Evolutionary conservation across 139 green algal species (phyloP), one percentile per base, ranked within the genome.

Genomic region (Chlorella vulgaris): DNA sequence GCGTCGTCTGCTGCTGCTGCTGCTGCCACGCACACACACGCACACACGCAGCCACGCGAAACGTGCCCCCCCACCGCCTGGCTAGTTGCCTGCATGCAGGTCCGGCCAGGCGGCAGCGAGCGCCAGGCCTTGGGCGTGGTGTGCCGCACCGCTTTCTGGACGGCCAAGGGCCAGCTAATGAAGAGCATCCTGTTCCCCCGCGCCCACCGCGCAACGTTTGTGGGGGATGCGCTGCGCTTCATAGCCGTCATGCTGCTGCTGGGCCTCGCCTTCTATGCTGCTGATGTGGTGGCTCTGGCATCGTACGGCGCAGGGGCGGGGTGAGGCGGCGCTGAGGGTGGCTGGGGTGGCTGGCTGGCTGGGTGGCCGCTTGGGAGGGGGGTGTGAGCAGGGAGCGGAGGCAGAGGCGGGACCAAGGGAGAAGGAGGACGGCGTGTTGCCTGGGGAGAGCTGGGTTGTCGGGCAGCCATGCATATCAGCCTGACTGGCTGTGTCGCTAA

Each of bases 151-250:
- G 78, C 86, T 28, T 94, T 94, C 71, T 91, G 87, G 85, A 89
- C 83, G 21, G 90, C 91, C 70, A 94, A 94, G 84, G 91, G 91
- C 18, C 87, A 94, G 85, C 88, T 94, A 74, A 79, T 94, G 84
- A 92, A 87, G 82, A 91, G 85, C 53, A 94, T 94, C 77, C 77
- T 94, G 60, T 87, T 88, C 78, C 91, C 90, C 3, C 76, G 79
- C 13, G 75, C 88, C 65, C 76, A 84, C 61, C 84, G 85, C 81
- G 69, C 86, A 69, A 86, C 73, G 38, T 94, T 94, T 81, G 82
- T 90, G 55, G 76, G 39, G 26, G 88, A 93, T 80, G 88, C 86
- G 35, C 69, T 94, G 5, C 85, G 78, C 28, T 94, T 94, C 77
- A 93, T 94, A 36, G 76, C 35, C 1, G 78, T 88, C 76, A 94